A percentile compares a stretch with the other conserved stretches of the same genome.
Conservation (phyloP, 257 asterid species). For the Solanum infundibuliforme region DNA sequence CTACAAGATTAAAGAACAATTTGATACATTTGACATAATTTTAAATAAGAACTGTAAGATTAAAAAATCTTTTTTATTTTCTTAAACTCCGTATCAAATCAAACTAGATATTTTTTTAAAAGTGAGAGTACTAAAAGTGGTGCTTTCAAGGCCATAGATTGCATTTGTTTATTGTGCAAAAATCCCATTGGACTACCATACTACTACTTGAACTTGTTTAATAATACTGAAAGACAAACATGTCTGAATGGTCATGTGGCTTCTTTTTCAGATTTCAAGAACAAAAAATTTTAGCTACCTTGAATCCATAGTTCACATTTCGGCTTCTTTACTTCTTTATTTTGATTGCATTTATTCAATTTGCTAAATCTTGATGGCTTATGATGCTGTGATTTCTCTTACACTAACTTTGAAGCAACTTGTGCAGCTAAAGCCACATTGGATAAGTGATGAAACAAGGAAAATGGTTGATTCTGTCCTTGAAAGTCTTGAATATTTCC, state of each 20-base stretch:
- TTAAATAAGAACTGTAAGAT: too few relatives aligned
- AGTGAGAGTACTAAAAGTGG: too few relatives aligned
- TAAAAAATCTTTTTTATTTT: too few relatives aligned
- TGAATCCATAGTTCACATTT: too few relatives aligned
- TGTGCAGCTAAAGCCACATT: neutral
- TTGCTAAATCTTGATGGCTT: neutral
- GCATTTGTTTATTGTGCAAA: neutral
- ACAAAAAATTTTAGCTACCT: neutral
- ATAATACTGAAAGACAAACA: neutral
- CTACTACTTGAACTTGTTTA: neutral
- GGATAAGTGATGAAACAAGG: neutral
- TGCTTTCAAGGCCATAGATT: too few relatives aligned
- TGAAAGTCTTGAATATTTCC: neutral
- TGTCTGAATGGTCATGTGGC: neutral
- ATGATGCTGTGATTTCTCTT: neutral
- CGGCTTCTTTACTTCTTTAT: too few relatives aligned
- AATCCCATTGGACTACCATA: neutral
- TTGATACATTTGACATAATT: too few relatives aligned
- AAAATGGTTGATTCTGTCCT: neutral
- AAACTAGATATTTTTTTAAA: too few relatives aligned
- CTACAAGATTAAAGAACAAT: too few relatives aligned
- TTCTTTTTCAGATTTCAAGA: too few relatives aligned
- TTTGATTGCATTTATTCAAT: too few relatives aligned
- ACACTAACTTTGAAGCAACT: neutral
- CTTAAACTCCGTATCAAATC: too few relatives aligned